Percentiles rank a stretch among this genome's conserved stretches.
Conservation (phyloP, 139 green algal genomes). For the Mesotaenium endlicherianum region DNA sequence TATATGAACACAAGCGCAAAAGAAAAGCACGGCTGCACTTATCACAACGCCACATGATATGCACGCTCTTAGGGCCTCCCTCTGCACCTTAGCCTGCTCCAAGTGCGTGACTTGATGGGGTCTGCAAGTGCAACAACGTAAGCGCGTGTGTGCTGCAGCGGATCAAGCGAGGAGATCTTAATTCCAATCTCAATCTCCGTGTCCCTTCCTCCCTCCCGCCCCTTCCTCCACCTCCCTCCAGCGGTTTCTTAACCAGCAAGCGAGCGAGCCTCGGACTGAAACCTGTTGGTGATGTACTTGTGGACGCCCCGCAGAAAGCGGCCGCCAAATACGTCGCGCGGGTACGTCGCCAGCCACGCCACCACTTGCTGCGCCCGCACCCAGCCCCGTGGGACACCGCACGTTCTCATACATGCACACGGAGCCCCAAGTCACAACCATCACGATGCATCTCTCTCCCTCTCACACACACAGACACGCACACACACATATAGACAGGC, state of each 20-base stretch:
- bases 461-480: not conserved
- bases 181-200: not conserved
- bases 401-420: not conserved
- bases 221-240: too few relatives aligned
- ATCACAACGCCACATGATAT: too few relatives aligned
- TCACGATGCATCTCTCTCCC: not conserved
- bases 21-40: too few relatives aligned
- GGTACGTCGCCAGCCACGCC: not conserved
- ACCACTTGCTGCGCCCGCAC: not conserved
- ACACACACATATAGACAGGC: not conserved
- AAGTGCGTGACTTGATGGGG: too few relatives aligned
- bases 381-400: not conserved
- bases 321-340: slow-evolving; percentile 6
- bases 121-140: too few relatives aligned
- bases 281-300: slow-evolving; percentile 16
- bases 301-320: not conserved
- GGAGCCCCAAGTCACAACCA: not conserved
- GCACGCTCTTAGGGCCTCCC: too few relatives aligned
- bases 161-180: too few relatives aligned
- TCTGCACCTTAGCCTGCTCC: too few relatives aligned
- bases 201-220: too few relatives aligned
- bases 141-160: too few relatives aligned
- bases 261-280: not conserved
- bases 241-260: too few relatives aligned
- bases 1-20: too few relatives aligned